Base-by-base conservation (phyloP, 768 basidiomycete genomes). In the Lactarius akahatsu region DNA sequence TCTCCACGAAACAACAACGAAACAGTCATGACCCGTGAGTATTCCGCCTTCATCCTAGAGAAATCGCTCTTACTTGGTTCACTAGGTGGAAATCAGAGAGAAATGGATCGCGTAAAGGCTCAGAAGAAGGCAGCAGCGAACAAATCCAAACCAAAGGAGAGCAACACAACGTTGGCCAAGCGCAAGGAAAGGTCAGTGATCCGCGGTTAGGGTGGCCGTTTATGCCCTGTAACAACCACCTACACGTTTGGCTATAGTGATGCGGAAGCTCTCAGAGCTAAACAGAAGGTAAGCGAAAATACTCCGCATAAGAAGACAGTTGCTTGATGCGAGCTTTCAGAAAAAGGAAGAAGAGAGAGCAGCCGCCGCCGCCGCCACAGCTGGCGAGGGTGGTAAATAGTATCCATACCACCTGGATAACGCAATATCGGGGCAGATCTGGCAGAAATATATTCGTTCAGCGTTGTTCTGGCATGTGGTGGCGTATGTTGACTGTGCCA, bases 61-160 rank as follows among this genome's bases (percentile, higher is more conserved):
- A 28, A 1, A 11, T 23, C 2, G 41, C 23, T n/a, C 50, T 47
- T 57, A 30, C 20, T 32, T 16, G 23, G 26, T 45, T 18, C 32
- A 32, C 52, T 72, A 92, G 91, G 91, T 72, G 91, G 91, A 71
- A 91, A 93, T 74, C 91, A 92, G 76, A 85, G 91, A 61, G 91
- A 93, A 8, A 81, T 78, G 76, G 91, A 89, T 76, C 89, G 91
- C 70, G 76, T 78, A 26, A 87, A 85, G 74, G 86, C 89, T 16
- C 85, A 86, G 79, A 93, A 93, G 80, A 92, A 90, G 77, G 76
- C 79, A 16, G 82, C 82, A 1, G 77, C 79, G 16, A 77, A 77
- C 61, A 88, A 87, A 76, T 72, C 75, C 23, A 90, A 90, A 77
- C 75, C 85, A 45, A 92, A 91, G 77, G 90, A 91, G 76, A 90